Evolutionary conservation across 495 filamentous ascomycete species (phyloP).

Genomic region (Cairneyella variabilis): DNA sequence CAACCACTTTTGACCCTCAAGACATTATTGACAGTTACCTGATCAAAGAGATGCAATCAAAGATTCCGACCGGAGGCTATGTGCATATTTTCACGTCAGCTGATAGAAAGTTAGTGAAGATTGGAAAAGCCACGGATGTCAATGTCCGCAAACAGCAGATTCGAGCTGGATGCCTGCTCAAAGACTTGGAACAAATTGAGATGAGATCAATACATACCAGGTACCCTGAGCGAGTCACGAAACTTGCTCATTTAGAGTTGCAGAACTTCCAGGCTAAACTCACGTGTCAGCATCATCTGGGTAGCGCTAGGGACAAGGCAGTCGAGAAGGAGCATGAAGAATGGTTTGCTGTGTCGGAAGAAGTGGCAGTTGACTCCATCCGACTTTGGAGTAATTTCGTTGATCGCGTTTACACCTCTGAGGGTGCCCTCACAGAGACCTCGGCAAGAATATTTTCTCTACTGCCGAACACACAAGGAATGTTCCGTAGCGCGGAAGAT

Average conservation of each 20-base stretch:
- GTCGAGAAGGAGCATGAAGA: not conserved
- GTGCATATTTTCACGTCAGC: not conserved
- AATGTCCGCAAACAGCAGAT: not conserved
- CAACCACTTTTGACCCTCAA: not conserved
- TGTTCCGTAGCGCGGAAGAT: not conserved
- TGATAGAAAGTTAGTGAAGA: not conserved
- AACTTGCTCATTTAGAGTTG: slow-evolving; percentile 4
- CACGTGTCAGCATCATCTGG: not conserved
- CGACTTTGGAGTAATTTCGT: slow-evolving; percentile 1
- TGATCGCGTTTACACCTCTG: not conserved
- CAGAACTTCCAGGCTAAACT: slow-evolving; percentile 4
- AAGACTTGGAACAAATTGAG: not conserved
- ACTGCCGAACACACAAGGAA: slow-evolving; percentile 6
- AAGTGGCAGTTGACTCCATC: slow-evolving; percentile 3
- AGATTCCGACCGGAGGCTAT: not conserved
- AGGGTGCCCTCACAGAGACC: not conserved
- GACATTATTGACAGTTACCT: not conserved
- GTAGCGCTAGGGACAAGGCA: not conserved
- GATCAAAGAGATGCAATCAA: not conserved
- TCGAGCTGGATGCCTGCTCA: not conserved
- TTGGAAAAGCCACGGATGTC: not conserved
- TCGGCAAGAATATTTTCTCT: not conserved
- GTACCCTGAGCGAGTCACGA: not conserved
- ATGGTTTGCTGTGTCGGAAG: slow-evolving; percentile 10
- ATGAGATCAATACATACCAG: not conserved